Conservation (phyloP, 768 basidiomycete species). For the Udeniomyces megalosporus region DNA sequence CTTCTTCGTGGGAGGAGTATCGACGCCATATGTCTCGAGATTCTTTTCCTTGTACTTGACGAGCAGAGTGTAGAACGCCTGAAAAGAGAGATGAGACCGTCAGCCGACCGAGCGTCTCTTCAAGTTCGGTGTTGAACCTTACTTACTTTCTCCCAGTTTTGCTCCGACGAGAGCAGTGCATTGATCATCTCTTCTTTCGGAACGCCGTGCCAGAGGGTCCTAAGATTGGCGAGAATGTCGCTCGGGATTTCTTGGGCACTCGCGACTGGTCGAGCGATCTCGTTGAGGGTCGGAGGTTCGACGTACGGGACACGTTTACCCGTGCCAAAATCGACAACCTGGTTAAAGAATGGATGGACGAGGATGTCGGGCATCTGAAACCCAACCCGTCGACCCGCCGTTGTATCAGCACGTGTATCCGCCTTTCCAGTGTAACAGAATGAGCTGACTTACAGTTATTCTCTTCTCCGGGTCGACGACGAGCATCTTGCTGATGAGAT, state of each 20-base stretch:
- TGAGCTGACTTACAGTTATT: constrained; percentile 42
- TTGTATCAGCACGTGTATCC: background rate
- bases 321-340: background rate
- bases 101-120: background rate
- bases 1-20: background rate
- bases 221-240: constrained; percentile 60
- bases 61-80: constrained; percentile 77
- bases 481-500: constrained; percentile 68
- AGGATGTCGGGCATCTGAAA: constrained; percentile 70
- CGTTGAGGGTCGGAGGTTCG: constrained; percentile 47
- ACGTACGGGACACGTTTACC: constrained; percentile 25
- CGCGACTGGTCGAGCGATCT: constrained; percentile 52
- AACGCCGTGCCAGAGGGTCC: constrained; percentile 60
- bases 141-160: constrained; percentile 44
- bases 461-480: constrained; percentile 53
- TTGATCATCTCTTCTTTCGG: constrained; percentile 25
- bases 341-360: constrained; percentile 61
- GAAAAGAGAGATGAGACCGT: background rate
- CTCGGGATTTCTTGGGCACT: constrained; percentile 55
- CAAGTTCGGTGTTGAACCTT: background rate
- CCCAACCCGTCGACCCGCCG: background rate
- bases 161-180: constrained; percentile 20
- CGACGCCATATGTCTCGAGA: constrained; percentile 33
- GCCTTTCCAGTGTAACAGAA: background rate
- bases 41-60: constrained; percentile 54